Conservation (phyloP, 352 stramenopile genomes). For the Pythium brachiatum region DNA sequence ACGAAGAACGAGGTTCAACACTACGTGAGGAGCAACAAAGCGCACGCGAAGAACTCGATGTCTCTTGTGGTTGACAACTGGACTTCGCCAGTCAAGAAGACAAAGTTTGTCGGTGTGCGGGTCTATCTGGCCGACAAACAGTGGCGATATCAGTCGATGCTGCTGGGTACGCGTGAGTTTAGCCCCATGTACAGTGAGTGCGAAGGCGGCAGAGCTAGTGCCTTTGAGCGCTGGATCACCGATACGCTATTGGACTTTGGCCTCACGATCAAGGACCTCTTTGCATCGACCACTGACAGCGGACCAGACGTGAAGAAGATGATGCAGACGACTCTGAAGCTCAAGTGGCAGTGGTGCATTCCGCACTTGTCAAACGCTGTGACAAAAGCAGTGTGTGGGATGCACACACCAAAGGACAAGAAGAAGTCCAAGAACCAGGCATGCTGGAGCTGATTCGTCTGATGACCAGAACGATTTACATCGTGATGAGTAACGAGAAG, state of each 20-base stretch:
- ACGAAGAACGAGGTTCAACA: no score
- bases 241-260: neutral
- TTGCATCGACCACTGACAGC: neutral
- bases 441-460: no score
- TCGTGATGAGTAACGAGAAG: no score
- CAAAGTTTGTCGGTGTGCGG: no score
- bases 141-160: no score
- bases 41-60: no score
- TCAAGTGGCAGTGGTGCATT: constrained; percentile 11
- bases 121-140: no score
- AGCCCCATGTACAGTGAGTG: neutral
- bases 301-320: constrained; percentile 10
- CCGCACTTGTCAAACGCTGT: constrained; percentile 2
- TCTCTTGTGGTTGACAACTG: no score
- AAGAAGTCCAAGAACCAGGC: constrained; percentile 23
- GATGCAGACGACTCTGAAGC: neutral
- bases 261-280: neutral
- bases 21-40: no score
- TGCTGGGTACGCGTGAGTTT: constrained; percentile 3
- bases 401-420: neutral
- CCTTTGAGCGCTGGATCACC: constrained; percentile 3
- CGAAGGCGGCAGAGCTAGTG: neutral
- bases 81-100: no score
- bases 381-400: neutral
- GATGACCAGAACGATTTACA: no score